phyloP scores from a whole-genome alignment of 1,284 basidiomycete species.

The Ustilago lituana region DNA sequence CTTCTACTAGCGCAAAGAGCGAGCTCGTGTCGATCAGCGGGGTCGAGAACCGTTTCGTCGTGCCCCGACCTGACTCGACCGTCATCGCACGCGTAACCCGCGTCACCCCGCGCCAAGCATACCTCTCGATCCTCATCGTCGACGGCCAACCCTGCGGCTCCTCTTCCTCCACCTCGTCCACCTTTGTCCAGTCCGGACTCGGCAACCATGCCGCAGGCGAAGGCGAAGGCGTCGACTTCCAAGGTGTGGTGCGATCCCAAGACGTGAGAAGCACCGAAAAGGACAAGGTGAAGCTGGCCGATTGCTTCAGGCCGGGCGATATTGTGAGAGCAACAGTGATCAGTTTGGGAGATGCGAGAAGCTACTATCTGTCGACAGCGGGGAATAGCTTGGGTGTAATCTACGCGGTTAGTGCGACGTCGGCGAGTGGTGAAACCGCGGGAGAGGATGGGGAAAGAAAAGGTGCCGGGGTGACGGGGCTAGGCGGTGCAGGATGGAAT shows the following conservation, averaged over 20 bases:
- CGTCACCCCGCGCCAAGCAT: constrained; percentile 86
- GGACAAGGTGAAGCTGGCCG: constrained; percentile 89
- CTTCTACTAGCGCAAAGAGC: background rate
- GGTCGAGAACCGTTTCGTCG: constrained; percentile 47
- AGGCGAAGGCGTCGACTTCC: constrained; percentile 73
- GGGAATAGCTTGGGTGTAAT: constrained; percentile 88
- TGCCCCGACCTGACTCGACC: constrained; percentile 54
- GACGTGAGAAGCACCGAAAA: constrained; percentile 84
- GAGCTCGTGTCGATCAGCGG: constrained; percentile 25
- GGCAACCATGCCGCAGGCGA: constrained; percentile 65
- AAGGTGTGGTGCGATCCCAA: constrained; percentile 87
- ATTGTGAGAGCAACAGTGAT: constrained; percentile 87
- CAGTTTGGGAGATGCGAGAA: constrained; percentile 68
- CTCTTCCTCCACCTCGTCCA: constrained; percentile 24
- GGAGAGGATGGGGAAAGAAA: background rate
- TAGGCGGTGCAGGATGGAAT: constrained; percentile 38
- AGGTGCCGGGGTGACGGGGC: background rate
- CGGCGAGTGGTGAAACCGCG: background rate
- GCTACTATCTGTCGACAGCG: constrained; percentile 92
- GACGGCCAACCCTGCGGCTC: constrained; percentile 77
- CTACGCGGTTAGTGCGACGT: constrained; percentile 47
- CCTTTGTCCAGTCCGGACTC: constrained; percentile 39
- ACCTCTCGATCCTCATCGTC: constrained; percentile 86
- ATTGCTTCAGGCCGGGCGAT: constrained; percentile 95
- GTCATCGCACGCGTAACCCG: constrained; percentile 81